A percentile compares a stretch with the other conserved stretches of the same genome.
Evolutionary conservation across 2,329 filamentous ascomycete species (phyloP).

Genomic region (Talaromyces sp.): DNA sequence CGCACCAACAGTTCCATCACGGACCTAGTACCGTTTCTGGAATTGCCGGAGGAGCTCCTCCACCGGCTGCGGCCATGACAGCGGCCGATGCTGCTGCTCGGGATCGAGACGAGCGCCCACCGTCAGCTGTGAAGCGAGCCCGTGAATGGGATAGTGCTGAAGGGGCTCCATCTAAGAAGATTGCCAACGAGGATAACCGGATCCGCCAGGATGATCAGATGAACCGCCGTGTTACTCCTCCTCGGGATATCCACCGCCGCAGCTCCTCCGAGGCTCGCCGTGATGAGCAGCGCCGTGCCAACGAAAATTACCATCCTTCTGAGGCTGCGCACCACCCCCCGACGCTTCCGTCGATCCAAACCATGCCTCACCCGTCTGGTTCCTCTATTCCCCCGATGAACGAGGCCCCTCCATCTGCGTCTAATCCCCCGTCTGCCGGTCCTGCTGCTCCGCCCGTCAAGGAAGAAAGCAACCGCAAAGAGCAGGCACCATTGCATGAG

Average conservation of each 20-base stretch:
- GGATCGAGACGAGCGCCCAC: conserved; percentile 65
- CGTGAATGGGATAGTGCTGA: conserved; percentile 87
- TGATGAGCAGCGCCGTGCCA: conserved; percentile 63
- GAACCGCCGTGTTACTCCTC: conserved; percentile 65
- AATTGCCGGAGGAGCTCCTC: conserved; percentile 63
- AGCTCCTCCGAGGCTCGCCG: conserved; percentile 69
- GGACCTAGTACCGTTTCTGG: conserved; percentile 53
- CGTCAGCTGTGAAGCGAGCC: conserved; percentile 74
- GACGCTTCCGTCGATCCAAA: conserved; percentile 48
- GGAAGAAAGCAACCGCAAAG: conserved; percentile 50
- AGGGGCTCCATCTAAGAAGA: conserved; percentile 64
- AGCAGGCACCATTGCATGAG: conserved; percentile 58
- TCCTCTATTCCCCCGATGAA: conserved; percentile 55
- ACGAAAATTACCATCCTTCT: conserved; percentile 82
- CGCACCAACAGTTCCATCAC: conserved; percentile 72
- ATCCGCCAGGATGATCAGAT: conserved; percentile 80
- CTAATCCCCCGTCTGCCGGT: conserved; percentile 36
- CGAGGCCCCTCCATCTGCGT: conserved; percentile 36
- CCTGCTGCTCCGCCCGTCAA: conserved; percentile 45
- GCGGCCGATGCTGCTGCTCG: conserved; percentile 64
- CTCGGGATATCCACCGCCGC: conserved; percentile 63
- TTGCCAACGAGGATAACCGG: conserved; percentile 79
- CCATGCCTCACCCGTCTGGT: conserved; percentile 42
- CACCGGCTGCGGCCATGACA: conserved; percentile 59
- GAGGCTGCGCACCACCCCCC: conserved; percentile 83